Percentiles rank a stretch among this genome's conserved stretches.
Conservation (phyloP, 495 filamentous ascomycete genomes). For the Podospora pseudocomata region DNA sequence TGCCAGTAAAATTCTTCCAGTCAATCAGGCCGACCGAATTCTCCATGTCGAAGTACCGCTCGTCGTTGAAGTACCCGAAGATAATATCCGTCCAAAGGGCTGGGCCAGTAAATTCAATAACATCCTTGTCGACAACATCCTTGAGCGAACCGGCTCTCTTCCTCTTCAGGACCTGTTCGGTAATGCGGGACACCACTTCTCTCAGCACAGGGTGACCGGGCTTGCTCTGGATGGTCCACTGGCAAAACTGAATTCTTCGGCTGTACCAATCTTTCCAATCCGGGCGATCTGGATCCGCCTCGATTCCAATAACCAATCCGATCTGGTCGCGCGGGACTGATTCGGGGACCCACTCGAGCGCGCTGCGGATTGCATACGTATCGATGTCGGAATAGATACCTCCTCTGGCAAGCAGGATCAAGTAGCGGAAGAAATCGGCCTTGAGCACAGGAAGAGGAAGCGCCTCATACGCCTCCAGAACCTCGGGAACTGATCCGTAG, state of each 20-base stretch:
- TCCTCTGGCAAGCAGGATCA: constrained; percentile 88
- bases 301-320: constrained; percentile 88
- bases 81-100: constrained; percentile 92
- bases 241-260: constrained; percentile 93
- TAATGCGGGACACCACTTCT: constrained; percentile 83
- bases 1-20: constrained; percentile 84
- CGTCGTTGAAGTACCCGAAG: constrained; percentile 91
- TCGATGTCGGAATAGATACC: constrained; percentile 98
- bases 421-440: constrained; percentile 96
- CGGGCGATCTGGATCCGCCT: constrained; percentile 87
- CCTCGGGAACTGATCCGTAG: constrained; percentile 82
- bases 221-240: constrained; percentile 97
- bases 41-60: constrained; percentile 78
- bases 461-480: constrained; percentile 85
- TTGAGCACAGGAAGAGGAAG: constrained; percentile 87
- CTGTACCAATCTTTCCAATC: constrained; percentile 98
- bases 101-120: constrained; percentile 96
- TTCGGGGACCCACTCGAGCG: constrained; percentile 80
- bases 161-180: constrained; percentile 70
- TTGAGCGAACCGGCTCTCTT: constrained; percentile 67
- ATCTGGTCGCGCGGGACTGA: constrained; percentile 70
- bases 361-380: constrained; percentile 76
- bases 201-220: constrained; percentile 88
- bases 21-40: constrained; percentile 70
- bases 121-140: constrained; percentile 63